phyloP scores from a whole-genome alignment of 78 protist species.

The Bodo saltans region DNA sequence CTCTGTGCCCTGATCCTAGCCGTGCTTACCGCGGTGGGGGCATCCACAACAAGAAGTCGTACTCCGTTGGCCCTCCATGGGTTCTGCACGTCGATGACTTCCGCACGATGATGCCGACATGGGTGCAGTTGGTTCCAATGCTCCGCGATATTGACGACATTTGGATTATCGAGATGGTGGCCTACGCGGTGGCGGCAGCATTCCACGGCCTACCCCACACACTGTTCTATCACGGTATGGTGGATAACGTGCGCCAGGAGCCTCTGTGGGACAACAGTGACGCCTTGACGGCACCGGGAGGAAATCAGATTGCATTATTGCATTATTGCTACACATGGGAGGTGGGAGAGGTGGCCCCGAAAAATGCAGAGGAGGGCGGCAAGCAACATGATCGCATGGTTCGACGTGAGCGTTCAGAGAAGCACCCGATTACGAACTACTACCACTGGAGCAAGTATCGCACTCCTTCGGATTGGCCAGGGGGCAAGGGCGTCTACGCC shows the following conservation, averaged over 20 bases:
- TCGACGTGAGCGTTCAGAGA: not conserved
- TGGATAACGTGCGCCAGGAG: not conserved
- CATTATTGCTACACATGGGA: not conserved
- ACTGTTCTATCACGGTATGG: not conserved
- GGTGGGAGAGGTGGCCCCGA: not conserved
- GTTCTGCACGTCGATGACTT: not conserved
- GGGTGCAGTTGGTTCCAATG: not conserved
- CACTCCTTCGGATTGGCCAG: conserved; percentile 2
- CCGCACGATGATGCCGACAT: not conserved
- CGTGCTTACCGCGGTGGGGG: too few species aligned
- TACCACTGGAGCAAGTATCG: conserved; percentile 24
- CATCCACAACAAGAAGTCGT: not conserved
- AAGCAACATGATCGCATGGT: not conserved
- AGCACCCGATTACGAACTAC: not conserved
- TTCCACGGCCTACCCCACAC: not conserved
- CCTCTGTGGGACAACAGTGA: not conserved
- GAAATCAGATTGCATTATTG: not conserved
- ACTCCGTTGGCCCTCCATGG: not conserved
- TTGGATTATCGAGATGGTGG: not conserved
- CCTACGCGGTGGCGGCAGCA: not conserved
- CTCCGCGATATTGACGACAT: not conserved
- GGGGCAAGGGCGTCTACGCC: too few species aligned
- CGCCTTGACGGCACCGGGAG: not conserved
- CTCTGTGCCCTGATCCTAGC: not conserved
- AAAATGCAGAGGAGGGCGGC: not conserved